Base-by-base conservation (phyloP, 352 stramenopile genomes). In the Globisporangium recalcitrans region DNA sequence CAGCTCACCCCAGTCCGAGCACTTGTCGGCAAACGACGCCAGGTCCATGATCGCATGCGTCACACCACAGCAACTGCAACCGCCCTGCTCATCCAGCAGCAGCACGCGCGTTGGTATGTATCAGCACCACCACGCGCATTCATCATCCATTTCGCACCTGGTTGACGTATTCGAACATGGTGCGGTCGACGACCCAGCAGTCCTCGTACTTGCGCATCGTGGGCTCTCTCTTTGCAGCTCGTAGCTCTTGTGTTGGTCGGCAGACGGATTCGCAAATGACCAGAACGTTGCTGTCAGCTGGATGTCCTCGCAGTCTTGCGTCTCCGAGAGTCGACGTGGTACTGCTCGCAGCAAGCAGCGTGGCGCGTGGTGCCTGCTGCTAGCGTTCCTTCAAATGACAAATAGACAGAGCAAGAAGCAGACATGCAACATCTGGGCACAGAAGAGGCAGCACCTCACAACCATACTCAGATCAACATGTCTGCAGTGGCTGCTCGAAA, bases 131-230 rank as follows among this genome's bases (percentile, higher is more conserved):
- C 10, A 19, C 4, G 4, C 16, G 9, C 8, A 13, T 38, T 11
- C 40, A 21, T 44, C 14, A 22, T 3, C 34, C 0, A 8, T 6
- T 47, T n/a, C 29, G 54, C 54, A 89, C 82, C 73, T 92, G 80
- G 66, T 93, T 93, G 42, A 98, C 80, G 69, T 97, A 97, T 65
- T 98, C 89, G 75, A 98, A 98, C 86, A 98, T 92, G 34, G 87
- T 96, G 47, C 88, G 85, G 73, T 98, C 92, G 40, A 98, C 85
- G 53, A 98, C 86, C 87, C 85, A 94, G 24, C 70, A 75, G 64
- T 94, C 85, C 21, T 91, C 77, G 65, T 88, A 92, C 59, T 85
- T 84, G 51, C 76, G 72, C 75, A 92, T 88, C 5, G 29, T 64
- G 7, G 27, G 42, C 52, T 34, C 1, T 55, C 47, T 32, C 59